Evolutionary conservation across 352 stramenopile species (phyloP).

Genomic region (Phytophthora quininea): DNA sequence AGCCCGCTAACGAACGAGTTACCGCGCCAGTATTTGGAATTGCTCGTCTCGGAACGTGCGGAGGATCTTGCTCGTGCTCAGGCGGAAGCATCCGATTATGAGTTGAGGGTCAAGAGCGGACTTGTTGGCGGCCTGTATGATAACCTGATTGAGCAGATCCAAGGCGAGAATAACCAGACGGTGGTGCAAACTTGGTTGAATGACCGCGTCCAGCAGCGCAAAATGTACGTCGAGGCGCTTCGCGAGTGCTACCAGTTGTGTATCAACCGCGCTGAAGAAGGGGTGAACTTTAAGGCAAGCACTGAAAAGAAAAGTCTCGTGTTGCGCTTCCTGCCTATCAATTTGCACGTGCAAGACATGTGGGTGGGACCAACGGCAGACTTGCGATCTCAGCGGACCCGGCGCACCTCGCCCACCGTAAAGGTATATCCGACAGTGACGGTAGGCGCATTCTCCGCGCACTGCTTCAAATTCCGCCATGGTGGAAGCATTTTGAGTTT

Average conservation of each 20-base stretch:
- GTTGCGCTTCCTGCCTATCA: slow-evolving; percentile 81
- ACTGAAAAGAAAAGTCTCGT: slow-evolving; percentile 82
- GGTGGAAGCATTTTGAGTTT: slow-evolving; percentile 71
- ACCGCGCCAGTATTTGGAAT: slow-evolving; percentile 76
- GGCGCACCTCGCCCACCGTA: slow-evolving; percentile 64
- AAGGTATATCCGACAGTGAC: slow-evolving; percentile 77
- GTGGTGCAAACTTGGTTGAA: slow-evolving; percentile 78
- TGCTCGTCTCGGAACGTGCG: slow-evolving; percentile 58
- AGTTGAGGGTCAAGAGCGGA: slow-evolving; percentile 69
- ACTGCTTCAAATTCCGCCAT: slow-evolving; percentile 86
- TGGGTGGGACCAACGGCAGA: slow-evolving; percentile 77
- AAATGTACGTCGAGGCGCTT: slow-evolving; percentile 71
- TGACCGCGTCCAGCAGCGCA: slow-evolving; percentile 68
- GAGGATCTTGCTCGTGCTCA: slow-evolving; percentile 62
- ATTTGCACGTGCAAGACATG: slow-evolving; percentile 87
- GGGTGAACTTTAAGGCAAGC: slow-evolving; percentile 83
- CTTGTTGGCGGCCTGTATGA: slow-evolving; percentile 70
- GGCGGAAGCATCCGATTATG: slow-evolving; percentile 56
- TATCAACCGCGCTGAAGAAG: slow-evolving; percentile 67
- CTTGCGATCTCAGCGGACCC: slow-evolving; percentile 66
- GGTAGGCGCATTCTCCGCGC: slow-evolving; percentile 79
- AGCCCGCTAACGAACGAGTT: slow-evolving; percentile 84
- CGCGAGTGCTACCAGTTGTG: slow-evolving; percentile 75
- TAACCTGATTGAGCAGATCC: slow-evolving; percentile 89
- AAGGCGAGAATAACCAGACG: slow-evolving; percentile 76